Conservation (phyloP, 306 rosid species). For the Malus fusca region DNA sequence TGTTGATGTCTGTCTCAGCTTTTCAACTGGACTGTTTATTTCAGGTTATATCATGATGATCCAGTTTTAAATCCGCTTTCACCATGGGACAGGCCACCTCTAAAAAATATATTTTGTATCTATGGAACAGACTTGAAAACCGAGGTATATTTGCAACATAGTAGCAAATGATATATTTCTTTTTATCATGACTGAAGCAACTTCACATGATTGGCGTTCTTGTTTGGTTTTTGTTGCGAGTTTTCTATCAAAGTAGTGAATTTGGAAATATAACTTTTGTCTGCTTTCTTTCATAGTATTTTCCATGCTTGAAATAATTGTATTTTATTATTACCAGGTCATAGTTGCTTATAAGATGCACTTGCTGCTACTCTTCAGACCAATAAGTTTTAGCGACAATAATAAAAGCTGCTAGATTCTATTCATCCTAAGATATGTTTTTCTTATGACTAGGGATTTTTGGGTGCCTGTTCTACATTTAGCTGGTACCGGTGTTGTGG, state of each 20-base stretch:
- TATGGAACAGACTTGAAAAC: conserved; percentile 78
- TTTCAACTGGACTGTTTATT: conserved; percentile 24
- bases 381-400: conserved; percentile 4
- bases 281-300: neutral
- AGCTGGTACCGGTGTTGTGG: conserved; percentile 22
- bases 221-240: neutral
- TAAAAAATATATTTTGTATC: conserved; percentile 84
- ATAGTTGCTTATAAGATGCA: neutral
- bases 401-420: conserved; percentile 12
- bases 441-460: conserved; percentile 20
- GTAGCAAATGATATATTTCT: neutral
- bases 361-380: neutral
- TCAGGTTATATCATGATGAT: conserved; percentile 79
- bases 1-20: conserved; percentile 6
- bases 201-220: neutral
- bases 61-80: conserved; percentile 88
- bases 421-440: conserved; percentile 24
- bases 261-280: conserved; percentile 14
- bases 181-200: conserved; percentile 16
- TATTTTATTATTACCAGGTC: neutral
- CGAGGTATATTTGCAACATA: conserved; percentile 53
- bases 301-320: neutral
- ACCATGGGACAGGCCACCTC: conserved; percentile 98
- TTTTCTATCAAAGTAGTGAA: neutral
- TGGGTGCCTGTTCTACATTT: conserved; percentile 22